These are phyloP conservation scores for Acanthamoeba healyi DNA, from an alignment of 208 protist species.

Conservation along the genomic window DNA sequence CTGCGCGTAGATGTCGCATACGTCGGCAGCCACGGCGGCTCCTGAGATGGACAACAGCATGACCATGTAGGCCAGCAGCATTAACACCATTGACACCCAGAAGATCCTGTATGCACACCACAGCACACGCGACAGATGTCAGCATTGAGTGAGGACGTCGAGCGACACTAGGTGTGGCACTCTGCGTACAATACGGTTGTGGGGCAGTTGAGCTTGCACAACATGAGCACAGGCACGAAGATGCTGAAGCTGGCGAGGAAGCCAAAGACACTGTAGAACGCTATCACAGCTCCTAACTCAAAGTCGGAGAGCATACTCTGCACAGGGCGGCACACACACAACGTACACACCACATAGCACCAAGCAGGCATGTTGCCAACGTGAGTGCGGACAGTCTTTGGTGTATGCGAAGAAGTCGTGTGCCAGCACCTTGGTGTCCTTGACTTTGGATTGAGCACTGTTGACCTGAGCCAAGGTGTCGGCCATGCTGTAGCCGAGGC, in stretches of 20 bases:
- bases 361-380: too few relatives aligned
- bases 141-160: too few relatives aligned
- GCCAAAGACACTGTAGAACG: constrained; percentile 12
- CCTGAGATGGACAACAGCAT: neutral
- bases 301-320: neutral
- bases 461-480: neutral
- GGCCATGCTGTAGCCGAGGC: neutral
- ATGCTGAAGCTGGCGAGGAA: neutral
- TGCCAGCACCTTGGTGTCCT: neutral
- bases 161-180: neutral
- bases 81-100: neutral
- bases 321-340: neutral
- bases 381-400: too few relatives aligned
- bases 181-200: neutral
- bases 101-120: neutral
- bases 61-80: neutral
- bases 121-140: too few relatives aligned
- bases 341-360: neutral
- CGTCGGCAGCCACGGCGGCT: neutral
- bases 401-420: too few relatives aligned
- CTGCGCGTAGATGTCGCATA: neutral
- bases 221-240: neutral
- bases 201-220: constrained; percentile 8
- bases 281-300: neutral
- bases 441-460: neutral